phyloP scores from a whole-genome alignment of 495 filamentous ascomycete species.

The Hypoxylon fragiforme region DNA sequence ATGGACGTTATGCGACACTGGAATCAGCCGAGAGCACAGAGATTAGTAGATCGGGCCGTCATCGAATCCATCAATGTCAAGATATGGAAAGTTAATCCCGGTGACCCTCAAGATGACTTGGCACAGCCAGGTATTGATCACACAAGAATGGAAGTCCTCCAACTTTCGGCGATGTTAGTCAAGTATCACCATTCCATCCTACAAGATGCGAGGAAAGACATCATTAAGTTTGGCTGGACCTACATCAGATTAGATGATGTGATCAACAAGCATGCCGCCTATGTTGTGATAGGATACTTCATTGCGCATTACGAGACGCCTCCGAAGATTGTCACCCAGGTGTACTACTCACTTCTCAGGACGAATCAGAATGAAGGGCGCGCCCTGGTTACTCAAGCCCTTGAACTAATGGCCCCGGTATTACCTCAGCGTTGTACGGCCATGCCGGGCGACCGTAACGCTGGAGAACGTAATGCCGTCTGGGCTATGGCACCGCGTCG shows the following conservation, averaged over 20 bases:
- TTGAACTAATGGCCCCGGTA: slow-evolving; percentile 92
- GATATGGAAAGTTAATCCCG: slow-evolving; percentile 87
- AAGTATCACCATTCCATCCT: slow-evolving; percentile 87
- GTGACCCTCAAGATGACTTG: slow-evolving; percentile 82
- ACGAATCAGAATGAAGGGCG: slow-evolving; percentile 95
- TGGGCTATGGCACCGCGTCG: slow-evolving; percentile 92
- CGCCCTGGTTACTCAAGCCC: slow-evolving; percentile 86
- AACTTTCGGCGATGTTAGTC: slow-evolving; percentile 90
- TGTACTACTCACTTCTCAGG: slow-evolving; percentile 85
- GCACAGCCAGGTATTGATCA: slow-evolving; percentile 89
- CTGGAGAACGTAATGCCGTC: slow-evolving; percentile 56
- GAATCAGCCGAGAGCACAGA: slow-evolving; percentile 62
- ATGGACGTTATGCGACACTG: slow-evolving; percentile 87
- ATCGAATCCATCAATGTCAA: slow-evolving; percentile 90
- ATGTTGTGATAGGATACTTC: slow-evolving; percentile 96
- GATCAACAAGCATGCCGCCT: slow-evolving; percentile 98
- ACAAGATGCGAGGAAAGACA: slow-evolving; percentile 90
- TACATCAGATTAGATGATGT: slow-evolving; percentile 97
- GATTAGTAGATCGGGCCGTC: slow-evolving; percentile 83
- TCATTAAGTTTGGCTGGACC: slow-evolving; percentile 99
- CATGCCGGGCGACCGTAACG: slow-evolving; percentile 22
- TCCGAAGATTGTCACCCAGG: slow-evolving; percentile 90
- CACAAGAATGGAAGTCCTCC: slow-evolving; percentile 92
- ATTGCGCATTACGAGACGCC: slow-evolving; percentile 97
- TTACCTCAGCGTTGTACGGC: slow-evolving; percentile 72